These are phyloP conservation scores for Macrocybe gigantea DNA, from an alignment of 768 basidiomycete genomes.

Conservation along the genomic window DNA sequence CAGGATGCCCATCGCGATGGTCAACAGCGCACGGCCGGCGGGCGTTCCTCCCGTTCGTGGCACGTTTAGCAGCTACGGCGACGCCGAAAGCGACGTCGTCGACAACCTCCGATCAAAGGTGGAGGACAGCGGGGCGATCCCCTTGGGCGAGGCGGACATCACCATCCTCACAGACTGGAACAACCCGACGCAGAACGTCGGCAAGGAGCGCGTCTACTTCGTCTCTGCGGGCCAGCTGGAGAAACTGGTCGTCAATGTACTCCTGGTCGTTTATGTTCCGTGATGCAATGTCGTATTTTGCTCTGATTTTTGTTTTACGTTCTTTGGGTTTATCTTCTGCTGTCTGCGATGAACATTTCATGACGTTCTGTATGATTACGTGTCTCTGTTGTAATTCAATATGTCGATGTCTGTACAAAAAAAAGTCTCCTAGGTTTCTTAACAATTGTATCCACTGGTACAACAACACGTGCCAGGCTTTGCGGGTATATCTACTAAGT, in stretches of 20 bases:
- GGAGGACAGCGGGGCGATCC: conserved; percentile 63
- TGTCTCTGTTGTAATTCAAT: too few species aligned
- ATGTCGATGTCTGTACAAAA: too few species aligned
- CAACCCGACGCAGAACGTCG: conserved; percentile 34
- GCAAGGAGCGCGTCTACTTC: conserved; percentile 67
- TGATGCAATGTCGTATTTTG: conserved; percentile 19
- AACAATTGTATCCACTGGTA: too few species aligned
- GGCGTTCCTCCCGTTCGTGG: conserved; percentile 33
- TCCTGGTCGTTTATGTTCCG: conserved; percentile 66
- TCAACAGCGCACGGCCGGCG: conserved; percentile 13
- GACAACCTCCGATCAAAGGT: conserved; percentile 53
- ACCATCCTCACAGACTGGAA: conserved; percentile 37
- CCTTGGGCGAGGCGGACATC: conserved; percentile 58
- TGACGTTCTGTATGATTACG: too few species aligned
- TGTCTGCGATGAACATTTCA: too few species aligned
- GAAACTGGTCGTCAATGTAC: conserved; percentile 70
- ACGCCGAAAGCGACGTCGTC: conserved; percentile 4
- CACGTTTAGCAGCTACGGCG: conserved; percentile 38
- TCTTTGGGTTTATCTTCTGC: too few species aligned
- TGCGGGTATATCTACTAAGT: too few species aligned
- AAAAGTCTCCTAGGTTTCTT: too few species aligned
- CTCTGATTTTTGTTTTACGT: too few species aligned
- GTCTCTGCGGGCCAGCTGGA: conserved; percentile 61
- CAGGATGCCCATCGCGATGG: conserved; percentile 15
- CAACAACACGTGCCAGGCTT: too few species aligned